Base-by-base conservation (phyloP, 2,329 filamentous ascomycete genomes). In the Ophiocordyceps camponoti-rufipedis region DNA sequence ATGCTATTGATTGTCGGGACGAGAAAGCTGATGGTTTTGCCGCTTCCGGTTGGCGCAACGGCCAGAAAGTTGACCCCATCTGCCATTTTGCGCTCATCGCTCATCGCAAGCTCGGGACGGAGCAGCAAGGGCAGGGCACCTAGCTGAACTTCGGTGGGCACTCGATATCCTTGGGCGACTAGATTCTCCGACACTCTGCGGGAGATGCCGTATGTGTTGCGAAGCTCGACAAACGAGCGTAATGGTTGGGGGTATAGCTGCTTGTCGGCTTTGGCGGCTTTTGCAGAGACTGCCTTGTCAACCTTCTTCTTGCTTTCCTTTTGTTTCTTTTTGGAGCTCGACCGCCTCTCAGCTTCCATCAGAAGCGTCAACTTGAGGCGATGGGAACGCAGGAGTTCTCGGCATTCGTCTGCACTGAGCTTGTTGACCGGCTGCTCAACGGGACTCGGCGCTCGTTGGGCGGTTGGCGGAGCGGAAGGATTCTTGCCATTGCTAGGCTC, bases 81-180 rank as follows among this genome's bases (percentile, higher is more conserved):
- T 3, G 57, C 56, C 18, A 67, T 47, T 18, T 62, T 60, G 19
- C 56, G 56, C 28, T 58, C 62, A 4, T 58, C 59, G 12, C 57
- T 56, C 29, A 78, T 62, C 1, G 73, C 73, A 46, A 61, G 65
- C 49, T 69, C 65, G 0, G 75, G 69, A 14, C 70, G 62, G 29
- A 96, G 65, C 33, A 96, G 66, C 42, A 96, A 63, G 28, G 91
- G 89, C 50, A 98, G 63, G 54, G 80, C 82, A 4, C 77, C 88
- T 62, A 96, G 75, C 60, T 98, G 91, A 12, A 98, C 88, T 62
- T 96, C 89, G 0, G 91, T 98, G 12, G 91, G 91, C 47, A 87
- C 69, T 33, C 74, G 77, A 58, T 94, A 98, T 11, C 84, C 86
- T 63, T 96, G 85, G n/a, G 75, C 72, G 13, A 75, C 69, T 29